Percentiles rank a stretch among this genome's conserved stretches.
Evolutionary conservation across 495 filamentous ascomycete genomes (phyloP).

Genomic region (Cetradonia linearis): DNA sequence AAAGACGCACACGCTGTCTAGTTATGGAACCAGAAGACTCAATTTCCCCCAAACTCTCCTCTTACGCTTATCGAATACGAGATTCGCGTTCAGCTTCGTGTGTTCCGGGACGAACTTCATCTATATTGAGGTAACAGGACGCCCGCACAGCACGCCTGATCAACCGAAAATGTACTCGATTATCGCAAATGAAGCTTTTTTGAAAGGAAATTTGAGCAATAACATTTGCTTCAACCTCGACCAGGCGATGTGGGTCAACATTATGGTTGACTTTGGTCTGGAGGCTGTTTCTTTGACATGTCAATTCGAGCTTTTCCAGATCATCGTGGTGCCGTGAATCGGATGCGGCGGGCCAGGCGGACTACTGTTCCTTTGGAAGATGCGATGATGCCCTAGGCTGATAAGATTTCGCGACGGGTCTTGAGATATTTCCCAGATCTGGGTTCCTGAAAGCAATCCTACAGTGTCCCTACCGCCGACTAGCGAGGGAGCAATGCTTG

Average conservation of each 20-base stretch:
- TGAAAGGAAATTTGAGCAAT: background rate
- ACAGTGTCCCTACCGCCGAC: background rate
- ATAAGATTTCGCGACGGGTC: background rate
- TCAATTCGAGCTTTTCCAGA: background rate
- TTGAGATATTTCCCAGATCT: background rate
- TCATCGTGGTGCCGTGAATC: background rate
- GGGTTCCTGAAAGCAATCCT: background rate
- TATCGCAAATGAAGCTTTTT: background rate
- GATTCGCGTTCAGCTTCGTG: background rate
- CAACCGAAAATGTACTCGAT: background rate
- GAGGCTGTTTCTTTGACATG: background rate
- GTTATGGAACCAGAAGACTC: background rate
- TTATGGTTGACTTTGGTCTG: background rate
- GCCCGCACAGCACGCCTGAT: background rate
- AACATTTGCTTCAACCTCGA: fast-evolving
- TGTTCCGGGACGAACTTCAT: background rate
- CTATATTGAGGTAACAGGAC: background rate
- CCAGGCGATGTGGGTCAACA: background rate
- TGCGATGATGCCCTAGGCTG: background rate
- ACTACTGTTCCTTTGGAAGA: background rate
- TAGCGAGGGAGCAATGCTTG: background rate
- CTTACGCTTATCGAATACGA: background rate
- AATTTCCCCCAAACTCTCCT: background rate
- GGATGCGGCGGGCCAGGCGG: background rate
- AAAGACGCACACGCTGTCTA: background rate